Evolutionary conservation across 208 protist species (phyloP), one percentile per base, ranked within the genome.

Genomic region (Acanthamoeba divionensis): DNA sequence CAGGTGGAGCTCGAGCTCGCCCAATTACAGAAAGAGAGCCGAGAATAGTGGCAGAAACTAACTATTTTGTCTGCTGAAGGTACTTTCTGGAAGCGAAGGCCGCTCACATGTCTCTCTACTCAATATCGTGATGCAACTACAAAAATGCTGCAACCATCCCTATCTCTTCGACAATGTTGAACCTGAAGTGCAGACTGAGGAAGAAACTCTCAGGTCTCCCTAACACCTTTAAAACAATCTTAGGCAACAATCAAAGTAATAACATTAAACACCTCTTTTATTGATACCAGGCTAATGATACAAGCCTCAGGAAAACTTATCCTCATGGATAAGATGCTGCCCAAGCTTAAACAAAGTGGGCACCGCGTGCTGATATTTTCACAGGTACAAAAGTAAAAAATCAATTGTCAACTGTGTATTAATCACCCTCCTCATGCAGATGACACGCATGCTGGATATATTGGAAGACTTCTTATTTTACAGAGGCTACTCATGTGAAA

Each of bases 291-390:
- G 4, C 26, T 88, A 31, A 88, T 88, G 80, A 33, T 88, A 26
- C 80, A 88, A 10, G 65, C 60, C 31, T 95, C 88, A 18, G 96
- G 96, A 7, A 99, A 98, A 93, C 82, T 98, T 55, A 88, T 97
- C 10, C 71, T 98, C 7, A 89, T 99, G 1, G n/a, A n/a, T n/a
- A n/a, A n/a, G n/a, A n/a, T n/a, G n/a, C n/a, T n/a, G n/a, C n/a
- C n/a, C n/a, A n/a, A 96, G 98, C 92, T 99, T 10, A 92, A 95
- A 47, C 90, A 93, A 18, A 89, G 90, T 1, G 97, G 97, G 7
- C 97, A 98, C 90, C 92, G 97, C 55, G 97, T 99, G 6, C 93
- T 99, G 1, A 95, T 99, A 54, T 99, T 99, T 71, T 98, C 94
- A 2, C 98, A 90, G 86, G 86, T 87, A 15, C 9, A 15, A 79